Evolutionary conservation across 2,329 filamentous ascomycete species (phyloP).

Genomic region (Colletotrichum cuscutae): DNA sequence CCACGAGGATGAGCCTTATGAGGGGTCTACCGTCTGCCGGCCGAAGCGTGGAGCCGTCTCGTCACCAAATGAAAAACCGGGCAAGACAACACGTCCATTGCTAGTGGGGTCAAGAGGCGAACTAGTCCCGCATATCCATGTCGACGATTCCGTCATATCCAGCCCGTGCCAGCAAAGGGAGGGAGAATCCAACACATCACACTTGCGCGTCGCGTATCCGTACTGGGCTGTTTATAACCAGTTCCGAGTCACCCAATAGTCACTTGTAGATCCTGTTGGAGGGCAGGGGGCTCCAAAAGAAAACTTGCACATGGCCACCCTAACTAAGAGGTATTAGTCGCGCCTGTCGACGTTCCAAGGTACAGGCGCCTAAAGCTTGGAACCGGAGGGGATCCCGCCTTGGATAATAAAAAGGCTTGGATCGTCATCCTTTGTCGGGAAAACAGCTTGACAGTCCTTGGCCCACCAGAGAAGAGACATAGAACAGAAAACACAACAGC

Average conservation of each 20-base stretch:
- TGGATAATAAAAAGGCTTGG: conserved; percentile 1
- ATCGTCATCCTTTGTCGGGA: neutral
- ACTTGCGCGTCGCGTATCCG: neutral
- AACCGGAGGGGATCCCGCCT: neutral
- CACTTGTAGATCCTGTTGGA: conserved; percentile 5
- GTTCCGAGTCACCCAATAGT: neutral
- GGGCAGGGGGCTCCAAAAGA: neutral
- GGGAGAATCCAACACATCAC: conserved; percentile 9
- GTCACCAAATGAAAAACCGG: conserved; percentile 3
- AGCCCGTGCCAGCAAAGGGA: neutral
- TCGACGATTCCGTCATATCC: conserved; percentile 25
- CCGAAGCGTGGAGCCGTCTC: neutral
- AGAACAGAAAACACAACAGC: neutral
- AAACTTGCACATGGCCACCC: conserved; percentile 19
- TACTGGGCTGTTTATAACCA: neutral
- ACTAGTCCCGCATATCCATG: conserved; percentile 16
- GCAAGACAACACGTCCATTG: neutral
- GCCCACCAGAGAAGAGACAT: neutral
- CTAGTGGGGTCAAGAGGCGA: neutral
- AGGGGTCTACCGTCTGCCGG: too few species aligned
- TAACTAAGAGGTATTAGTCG: neutral
- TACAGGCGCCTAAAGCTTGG: neutral
- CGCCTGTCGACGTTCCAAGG: neutral
- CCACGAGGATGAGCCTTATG: neutral
- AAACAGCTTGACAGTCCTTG: neutral